A percentile compares a stretch with the other conserved stretches of the same genome.
phyloP scores from a whole-genome alignment of 768 basidiomycete genomes.

The Phlebiopsis flavidoalba region DNA sequence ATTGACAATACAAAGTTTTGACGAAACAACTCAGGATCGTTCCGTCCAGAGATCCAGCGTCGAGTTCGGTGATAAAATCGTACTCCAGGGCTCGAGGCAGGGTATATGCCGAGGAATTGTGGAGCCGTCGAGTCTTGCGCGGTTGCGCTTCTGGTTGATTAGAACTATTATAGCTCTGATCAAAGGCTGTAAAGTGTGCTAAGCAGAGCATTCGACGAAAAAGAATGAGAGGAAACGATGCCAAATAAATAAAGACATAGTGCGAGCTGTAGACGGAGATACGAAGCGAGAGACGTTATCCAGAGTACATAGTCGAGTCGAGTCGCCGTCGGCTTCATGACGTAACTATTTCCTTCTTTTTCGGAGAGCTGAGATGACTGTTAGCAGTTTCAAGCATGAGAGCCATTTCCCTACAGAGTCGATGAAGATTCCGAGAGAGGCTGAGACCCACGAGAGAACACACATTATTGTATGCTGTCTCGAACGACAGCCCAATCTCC shows the following conservation, averaged over 20 bases:
- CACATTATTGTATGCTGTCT: constrained; percentile 62
- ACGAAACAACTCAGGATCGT: too few species aligned
- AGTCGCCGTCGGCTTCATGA: neutral
- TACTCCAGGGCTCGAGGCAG: too few species aligned
- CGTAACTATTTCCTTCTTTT: neutral
- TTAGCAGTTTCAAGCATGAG: neutral
- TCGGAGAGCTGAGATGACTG: neutral
- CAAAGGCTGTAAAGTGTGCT: too few species aligned
- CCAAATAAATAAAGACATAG: neutral
- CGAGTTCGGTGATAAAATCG: too few species aligned
- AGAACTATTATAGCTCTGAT: too few species aligned
- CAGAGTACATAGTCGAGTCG: neutral
- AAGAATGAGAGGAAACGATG: neutral
- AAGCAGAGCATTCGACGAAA: too few species aligned
- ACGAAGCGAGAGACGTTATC: neutral
- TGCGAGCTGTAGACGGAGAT: neutral
- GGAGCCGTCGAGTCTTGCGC: too few species aligned
- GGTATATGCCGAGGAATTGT: too few species aligned
- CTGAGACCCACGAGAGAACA: constrained; percentile 11
- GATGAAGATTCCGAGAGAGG: neutral
- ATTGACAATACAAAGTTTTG: too few species aligned
- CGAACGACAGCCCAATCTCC: constrained; percentile 79
- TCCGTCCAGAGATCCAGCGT: too few species aligned
- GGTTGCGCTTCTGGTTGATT: too few species aligned
- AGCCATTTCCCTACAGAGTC: constrained; percentile 3